Evolutionary conservation across 2,329 filamentous ascomycete genomes (phyloP), one percentile per base, ranked within the genome.

Genomic region (Setomelanomma holmii): DNA sequence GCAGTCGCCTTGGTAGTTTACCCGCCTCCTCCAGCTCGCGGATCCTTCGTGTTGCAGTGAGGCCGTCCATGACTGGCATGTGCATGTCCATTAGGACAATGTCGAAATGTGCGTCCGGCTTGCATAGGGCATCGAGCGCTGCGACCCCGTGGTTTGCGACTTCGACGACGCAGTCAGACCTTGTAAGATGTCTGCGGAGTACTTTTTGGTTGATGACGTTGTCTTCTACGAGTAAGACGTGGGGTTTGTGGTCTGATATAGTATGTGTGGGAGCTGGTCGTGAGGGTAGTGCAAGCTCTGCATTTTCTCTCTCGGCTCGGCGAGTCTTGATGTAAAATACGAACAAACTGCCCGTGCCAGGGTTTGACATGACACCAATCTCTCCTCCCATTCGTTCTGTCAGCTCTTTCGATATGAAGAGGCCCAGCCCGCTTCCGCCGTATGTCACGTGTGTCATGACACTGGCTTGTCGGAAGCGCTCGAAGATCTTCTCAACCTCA

Each of bases 311-410:
- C 4, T 17, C 36, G 23, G 34, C 46, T 66, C 71, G 62, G 21
- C 66, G 56, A 0, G 71, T 61, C 39, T 74, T 73, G 60, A 79
- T 69, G 58, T 78, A 80, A 60, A 80, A 80, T 1, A 72, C 76
- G 51, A 80, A 80, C 0, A 74, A 78, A 10, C 70, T 75, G 2
- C 73, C 73, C 22, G 71, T 50, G 1, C 72, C 74, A 7, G 69
- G 60, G 4, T 56, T 51, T 2, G 76, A 77, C 4, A 64, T 67
- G 12, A 79, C 77, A 3, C 78, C 78, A 40, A 80, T 79, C 14
- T 56, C 48, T 8, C 67, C 67, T 5, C 58, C 66, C 49, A 66
- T 63, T 19, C 63, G 52, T 41, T 69, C 67, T 6, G 60, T 61
- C 7, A 68, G 55, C 16, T 60, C 53, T 16, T 66, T 55, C 4